These are phyloP conservation scores for Crucibulum parvulum DNA, from an alignment of 1,284 basidiomycete species.

Conservation along the genomic window DNA sequence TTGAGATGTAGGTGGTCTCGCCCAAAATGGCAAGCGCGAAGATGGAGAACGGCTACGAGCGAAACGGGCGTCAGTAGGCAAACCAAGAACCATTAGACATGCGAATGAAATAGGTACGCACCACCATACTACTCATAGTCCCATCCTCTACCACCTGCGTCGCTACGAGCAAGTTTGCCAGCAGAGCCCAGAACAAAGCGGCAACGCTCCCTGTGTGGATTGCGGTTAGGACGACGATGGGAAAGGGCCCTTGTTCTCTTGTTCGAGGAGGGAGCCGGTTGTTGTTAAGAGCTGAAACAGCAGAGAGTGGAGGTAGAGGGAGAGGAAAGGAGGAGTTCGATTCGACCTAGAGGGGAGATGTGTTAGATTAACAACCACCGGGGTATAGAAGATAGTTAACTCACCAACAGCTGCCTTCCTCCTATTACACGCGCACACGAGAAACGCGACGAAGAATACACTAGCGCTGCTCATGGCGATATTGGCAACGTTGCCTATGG, in stretches of 20 bases:
- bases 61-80: too few relatives aligned
- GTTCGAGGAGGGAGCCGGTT: slow-evolving; percentile 77
- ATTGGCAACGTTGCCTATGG: too few relatives aligned
- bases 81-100: too few relatives aligned
- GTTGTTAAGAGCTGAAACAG: slow-evolving; percentile 82
- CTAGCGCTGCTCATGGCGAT: too few relatives aligned
- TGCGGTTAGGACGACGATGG: slow-evolving; percentile 76
- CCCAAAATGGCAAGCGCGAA: slow-evolving; percentile 69
- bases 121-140: slow-evolving; percentile 71
- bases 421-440: too few relatives aligned
- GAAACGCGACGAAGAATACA: too few relatives aligned
- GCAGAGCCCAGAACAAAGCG: slow-evolving; percentile 78
- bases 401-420: too few relatives aligned
- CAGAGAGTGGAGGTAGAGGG: slow-evolving; percentile 73
- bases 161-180: slow-evolving; percentile 82
- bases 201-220: slow-evolving; percentile 77
- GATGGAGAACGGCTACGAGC: slow-evolving; percentile 65
- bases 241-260: slow-evolving; percentile 80
- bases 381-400: too few relatives aligned
- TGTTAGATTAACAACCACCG: too few relatives aligned
- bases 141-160: slow-evolving; percentile 88
- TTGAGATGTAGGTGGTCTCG: slow-evolving; percentile 77
- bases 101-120: slow-evolving; percentile 43
- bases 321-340: slow-evolving; percentile 74
- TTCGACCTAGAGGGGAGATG: slow-evolving; percentile 53